Evolutionary conservation across 129 eudicot genomes (phyloP).

Genomic region (Erigeron canadensis): DNA sequence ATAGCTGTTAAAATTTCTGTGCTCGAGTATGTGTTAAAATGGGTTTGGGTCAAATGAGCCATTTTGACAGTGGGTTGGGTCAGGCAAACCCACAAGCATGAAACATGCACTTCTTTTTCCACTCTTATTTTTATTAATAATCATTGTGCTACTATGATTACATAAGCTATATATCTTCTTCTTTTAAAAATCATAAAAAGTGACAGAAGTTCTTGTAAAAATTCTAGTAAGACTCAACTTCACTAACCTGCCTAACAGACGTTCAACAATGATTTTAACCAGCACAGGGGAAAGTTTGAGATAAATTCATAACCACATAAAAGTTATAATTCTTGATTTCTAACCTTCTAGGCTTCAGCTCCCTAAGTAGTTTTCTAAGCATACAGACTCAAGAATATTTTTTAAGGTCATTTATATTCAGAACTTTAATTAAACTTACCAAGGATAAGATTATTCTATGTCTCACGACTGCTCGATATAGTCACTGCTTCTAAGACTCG

Average conservation of each 20-base stretch:
- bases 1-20: too few species aligned
- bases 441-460: constrained; percentile 8
- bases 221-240: constrained; percentile 6
- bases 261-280: neutral
- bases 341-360: constrained; percentile 9
- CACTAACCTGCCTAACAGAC: neutral
- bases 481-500: constrained; percentile 1
- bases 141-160: neutral
- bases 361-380: neutral
- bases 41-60: neutral
- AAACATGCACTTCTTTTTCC: neutral
- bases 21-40: neutral
- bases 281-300: neutral
- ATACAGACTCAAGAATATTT: neutral
- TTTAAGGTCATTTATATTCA: neutral
- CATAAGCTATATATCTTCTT: neutral
- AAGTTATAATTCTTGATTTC: neutral
- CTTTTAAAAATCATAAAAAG: too few species aligned
- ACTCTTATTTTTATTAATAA: neutral
- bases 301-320: neutral
- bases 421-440: neutral
- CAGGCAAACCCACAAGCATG: neutral
- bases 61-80: neutral
- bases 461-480: neutral
- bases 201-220: too few species aligned